Conservation (phyloP, 345 rosid genomes). For the Populus euphratica region DNA sequence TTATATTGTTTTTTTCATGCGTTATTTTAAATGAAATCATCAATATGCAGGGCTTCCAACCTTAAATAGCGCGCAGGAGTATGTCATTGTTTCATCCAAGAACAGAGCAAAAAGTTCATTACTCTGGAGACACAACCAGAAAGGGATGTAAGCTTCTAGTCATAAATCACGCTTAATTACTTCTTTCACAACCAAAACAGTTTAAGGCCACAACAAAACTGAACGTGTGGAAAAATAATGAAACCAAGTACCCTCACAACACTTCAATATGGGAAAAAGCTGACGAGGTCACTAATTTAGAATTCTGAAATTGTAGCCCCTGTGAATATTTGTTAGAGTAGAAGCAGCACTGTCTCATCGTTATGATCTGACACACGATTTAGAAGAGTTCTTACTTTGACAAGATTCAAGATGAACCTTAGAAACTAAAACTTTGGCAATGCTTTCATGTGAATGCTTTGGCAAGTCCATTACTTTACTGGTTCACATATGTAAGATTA, state of each 20-base stretch:
- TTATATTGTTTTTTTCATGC: constrained; percentile 1
- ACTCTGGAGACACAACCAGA: constrained; percentile 45
- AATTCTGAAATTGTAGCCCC: neutral
- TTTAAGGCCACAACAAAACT: neutral
- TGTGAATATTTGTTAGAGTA: neutral
- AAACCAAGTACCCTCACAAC: neutral
- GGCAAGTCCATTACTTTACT: neutral
- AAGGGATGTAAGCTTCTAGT: constrained; percentile 1
- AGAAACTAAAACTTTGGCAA: neutral
- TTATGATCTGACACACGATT: too few species aligned
- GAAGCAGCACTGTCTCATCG: neutral
- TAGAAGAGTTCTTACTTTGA: too few species aligned
- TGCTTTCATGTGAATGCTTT: neutral
- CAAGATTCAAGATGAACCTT: neutral
- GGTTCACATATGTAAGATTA: neutral
- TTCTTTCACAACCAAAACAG: neutral
- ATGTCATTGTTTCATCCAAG: constrained; percentile 88
- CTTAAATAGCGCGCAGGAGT: constrained; percentile 84
- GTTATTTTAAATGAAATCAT: neutral
- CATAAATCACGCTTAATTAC: neutral
- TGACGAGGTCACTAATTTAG: neutral
- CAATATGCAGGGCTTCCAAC: constrained; percentile 26
- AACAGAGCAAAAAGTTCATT: constrained; percentile 72
- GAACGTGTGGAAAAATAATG: neutral
- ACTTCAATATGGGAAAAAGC: neutral